Conservation (phyloP, 805 yeast species). For the Phaffomyces antillensis region DNA sequence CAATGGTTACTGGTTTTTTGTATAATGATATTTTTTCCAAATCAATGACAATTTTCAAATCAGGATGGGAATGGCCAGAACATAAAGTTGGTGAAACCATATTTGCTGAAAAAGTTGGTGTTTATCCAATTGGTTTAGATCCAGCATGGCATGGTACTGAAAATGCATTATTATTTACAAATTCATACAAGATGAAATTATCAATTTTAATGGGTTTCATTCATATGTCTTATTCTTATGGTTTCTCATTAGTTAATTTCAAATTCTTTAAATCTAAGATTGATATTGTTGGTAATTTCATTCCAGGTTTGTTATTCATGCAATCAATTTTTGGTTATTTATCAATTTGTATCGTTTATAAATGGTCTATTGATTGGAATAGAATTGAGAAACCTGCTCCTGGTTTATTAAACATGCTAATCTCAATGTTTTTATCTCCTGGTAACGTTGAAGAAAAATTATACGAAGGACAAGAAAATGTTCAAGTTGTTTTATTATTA, state of each 20-base stretch:
- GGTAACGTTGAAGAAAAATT: slow-evolving; percentile 79
- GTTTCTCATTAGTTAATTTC: slow-evolving; percentile 80
- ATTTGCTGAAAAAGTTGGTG: slow-evolving; percentile 58
- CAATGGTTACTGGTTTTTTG: slow-evolving; percentile 90
- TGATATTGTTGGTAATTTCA: slow-evolving; percentile 87
- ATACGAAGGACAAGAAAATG: slow-evolving; percentile 68
- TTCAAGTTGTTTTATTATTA: slow-evolving; percentile 66
- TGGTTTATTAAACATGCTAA: slow-evolving; percentile 88
- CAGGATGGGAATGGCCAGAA: slow-evolving; percentile 95
- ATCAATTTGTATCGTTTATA: slow-evolving; percentile 78
- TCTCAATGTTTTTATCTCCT: slow-evolving; percentile 92
- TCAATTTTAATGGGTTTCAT: slow-evolving; percentile 90
- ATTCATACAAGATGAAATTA: slow-evolving; percentile 95
- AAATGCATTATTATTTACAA: slow-evolving; percentile 80
- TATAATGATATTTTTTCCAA: slow-evolving; percentile 92
- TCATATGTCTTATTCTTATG: slow-evolving; percentile 88
- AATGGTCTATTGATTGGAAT: slow-evolving; percentile 94
- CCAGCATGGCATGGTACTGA: slow-evolving; percentile 99
- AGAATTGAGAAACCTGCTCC: slow-evolving; percentile 76
- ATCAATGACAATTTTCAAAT: slow-evolving; percentile 75
- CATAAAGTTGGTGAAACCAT: slow-evolving; percentile 60
- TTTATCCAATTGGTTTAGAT: slow-evolving; percentile 82
- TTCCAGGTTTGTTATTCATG: slow-evolving; percentile 93
- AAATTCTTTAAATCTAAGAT: slow-evolving; percentile 59
- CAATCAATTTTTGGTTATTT: slow-evolving; percentile 94